Base-by-base conservation (phyloP, 2,329 filamentous ascomycete species). In the Colletotrichum sp. region DNA sequence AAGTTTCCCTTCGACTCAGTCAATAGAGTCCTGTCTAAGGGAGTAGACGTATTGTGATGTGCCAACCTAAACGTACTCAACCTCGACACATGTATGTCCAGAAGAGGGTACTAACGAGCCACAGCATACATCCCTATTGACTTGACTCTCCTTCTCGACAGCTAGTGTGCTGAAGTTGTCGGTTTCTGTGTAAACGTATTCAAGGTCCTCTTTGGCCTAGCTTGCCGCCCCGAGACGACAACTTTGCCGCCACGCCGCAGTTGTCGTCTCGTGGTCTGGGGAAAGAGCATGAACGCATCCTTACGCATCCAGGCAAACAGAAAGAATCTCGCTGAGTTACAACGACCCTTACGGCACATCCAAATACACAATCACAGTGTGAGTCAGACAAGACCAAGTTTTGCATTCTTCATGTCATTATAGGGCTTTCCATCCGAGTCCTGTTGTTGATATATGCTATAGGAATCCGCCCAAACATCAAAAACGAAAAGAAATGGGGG, bases 401-500 rank as follows among this genome's bases (percentile, higher is more conserved):
- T 52, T 52, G 43, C 43, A 52, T 52, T 52, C 43, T 52, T 62
- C 30, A 34, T 62, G 24, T 28, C 56, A 67, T 67, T 28, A 52
- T 38, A 62, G 58, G 62, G 64, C 73, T 55, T 32, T 58, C 30
- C 36, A 30, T 73, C 43, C 21, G 38, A 4, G 56, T 66, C 56
- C 73, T 61, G 69, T 72, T 71, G 56, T 68, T 48, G 26, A 70
- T 58, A 73, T 68, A 67, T 43, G 73, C 70, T 68, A 30, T 67
- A 68, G 72, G 68, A 73, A 73, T 43, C 52, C 34, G 73, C 70
- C 62, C 32, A 26, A 36, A 65, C 43, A 64, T 55, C 30, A 66
- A 55, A 64, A 73, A 55, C 16, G 38, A 36, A 75, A 64, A 55
- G 64, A 75, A 75, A 73, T 56, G 26, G 62, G 18, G 72, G 61